Evolutionary conservation across 2,329 filamentous ascomycete species (phyloP).

Genomic region (Fusarium tjaetaba): DNA sequence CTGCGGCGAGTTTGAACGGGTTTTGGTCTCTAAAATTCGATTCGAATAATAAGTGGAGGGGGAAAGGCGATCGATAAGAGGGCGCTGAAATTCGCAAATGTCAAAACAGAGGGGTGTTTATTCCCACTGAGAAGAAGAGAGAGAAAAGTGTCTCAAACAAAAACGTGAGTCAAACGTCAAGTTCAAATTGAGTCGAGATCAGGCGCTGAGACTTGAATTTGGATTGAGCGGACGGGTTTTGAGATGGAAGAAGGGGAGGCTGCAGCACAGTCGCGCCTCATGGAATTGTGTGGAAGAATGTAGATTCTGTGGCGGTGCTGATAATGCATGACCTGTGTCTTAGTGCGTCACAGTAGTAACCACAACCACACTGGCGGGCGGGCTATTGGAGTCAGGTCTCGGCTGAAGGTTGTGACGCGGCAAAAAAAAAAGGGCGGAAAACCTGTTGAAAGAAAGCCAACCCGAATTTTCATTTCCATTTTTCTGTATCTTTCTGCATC

Average conservation of each 20-base stretch:
- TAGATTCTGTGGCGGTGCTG: conserved; percentile 54
- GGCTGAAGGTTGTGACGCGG: conserved; percentile 3
- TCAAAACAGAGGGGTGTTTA: not conserved
- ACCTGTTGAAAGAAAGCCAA: not conserved
- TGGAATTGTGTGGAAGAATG: conserved; percentile 56
- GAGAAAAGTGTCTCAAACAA: conserved; percentile 31
- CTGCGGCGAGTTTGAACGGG: conserved; percentile 39
- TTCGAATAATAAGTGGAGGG: conserved; percentile 40
- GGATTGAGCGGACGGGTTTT: conserved; percentile 38
- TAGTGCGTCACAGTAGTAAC: conserved; percentile 12
- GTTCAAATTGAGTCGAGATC: conserved; percentile 34
- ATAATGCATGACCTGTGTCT: conserved; percentile 44
- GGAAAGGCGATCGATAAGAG: not conserved
- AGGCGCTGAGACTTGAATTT: conserved; percentile 35
- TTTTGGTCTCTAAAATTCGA: conserved; percentile 37
- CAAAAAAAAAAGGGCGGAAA: not conserved
- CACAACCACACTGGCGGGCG: conserved; percentile 12
- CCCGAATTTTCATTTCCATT: not conserved
- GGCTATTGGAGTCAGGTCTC: conserved; percentile 5
- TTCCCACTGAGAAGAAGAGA: conserved; percentile 22
- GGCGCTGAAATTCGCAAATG: conserved; percentile 5
- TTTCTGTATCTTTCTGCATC: not conserved
- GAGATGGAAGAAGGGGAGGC: conserved; percentile 44
- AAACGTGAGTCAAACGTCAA: conserved; percentile 15
- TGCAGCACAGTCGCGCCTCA: conserved; percentile 51